Evolutionary conservation across 2,329 filamentous ascomycete species (phyloP), one percentile per base, ranked within the genome.

Genomic region (Phialophora expanda): DNA sequence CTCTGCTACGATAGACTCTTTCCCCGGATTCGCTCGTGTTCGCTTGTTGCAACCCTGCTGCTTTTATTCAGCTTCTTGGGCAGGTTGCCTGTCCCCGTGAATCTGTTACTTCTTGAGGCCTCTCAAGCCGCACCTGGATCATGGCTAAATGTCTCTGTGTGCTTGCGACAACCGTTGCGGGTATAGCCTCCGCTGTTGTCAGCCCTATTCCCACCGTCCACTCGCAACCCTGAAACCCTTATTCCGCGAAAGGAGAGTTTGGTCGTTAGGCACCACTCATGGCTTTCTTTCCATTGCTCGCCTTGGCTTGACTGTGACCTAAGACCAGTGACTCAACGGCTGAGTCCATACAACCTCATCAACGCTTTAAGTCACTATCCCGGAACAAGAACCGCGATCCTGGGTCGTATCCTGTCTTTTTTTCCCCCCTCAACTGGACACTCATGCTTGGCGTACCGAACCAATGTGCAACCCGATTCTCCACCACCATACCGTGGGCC

Each of bases 11-110:
- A 32, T 14, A 38, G 17, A 32, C 30, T 14, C 46, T 41, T 34
- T 32, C 53, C 53, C 53, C 53, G 17, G 53, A 20, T 22, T 30
- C 28, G 14, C 53, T 55, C 53, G 53, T 55, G 53, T 55, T 55
- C 53, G 53, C 53, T 34, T 55, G 28, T 32, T 55, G 53, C 53
- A 30, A 30, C 53, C 28, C 24, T 51, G 48, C 22, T 12, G 24
- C 20, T 28, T 51, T 28, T 26, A 20, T 51, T 51, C 48, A 51
- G 48, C 48, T 51, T 51, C 20, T 24, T 20, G 12, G 22, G 11
- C 4, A 1, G 20, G 24, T 14, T 28, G 12, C 34, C n/a, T 48
- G 46, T 50, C 20, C 11, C 7, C 20, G 17, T 34, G 0, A 14
- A 20, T 24, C 22, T 32, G 51, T 9, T 14, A 20, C 48, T 28